Base-by-base conservation (phyloP, 148 eudicot genomes). In the Oxyria digyna region DNA sequence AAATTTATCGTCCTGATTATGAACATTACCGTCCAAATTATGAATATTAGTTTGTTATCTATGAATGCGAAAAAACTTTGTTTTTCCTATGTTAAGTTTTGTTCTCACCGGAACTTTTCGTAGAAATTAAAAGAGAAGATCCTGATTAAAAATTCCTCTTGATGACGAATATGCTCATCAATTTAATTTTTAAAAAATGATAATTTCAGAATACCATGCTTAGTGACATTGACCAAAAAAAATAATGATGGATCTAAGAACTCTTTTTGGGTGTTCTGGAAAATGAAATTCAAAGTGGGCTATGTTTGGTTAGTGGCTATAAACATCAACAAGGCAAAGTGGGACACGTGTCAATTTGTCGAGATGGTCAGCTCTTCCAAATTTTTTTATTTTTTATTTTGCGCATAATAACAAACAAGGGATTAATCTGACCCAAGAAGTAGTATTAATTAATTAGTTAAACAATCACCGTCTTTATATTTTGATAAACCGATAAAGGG, bases 291-390 rank as follows among this genome's bases (percentile, higher is more conserved):
- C 0, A 27, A 27, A 57, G 64, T 26, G 35, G 35, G 35, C 64
- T 26, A 57, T 26, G 33, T 57, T 57, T 52, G 59, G 59, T 52
- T 5, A 57, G 64, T 57, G 64, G 64, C 64, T 57, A 26, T 6
- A 57, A 48, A 18, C 24, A 10, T 23, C 29, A 20, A 52, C 8
- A 35, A 23, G 64, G 17, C 0, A 14, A 59, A 8, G 37, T 59
- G 65, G 65, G 65, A 59, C 65, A 59, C 65, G 65, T 59, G 65
- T 59, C 65, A 29, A 8, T 27, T 29, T 17, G 9, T 59, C 18
- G 65, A 15, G 37, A 59, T 29, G 65, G 65, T 59, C 65, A 20
- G 65, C 65, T 59, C 65, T 29, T 15, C 31, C 27, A 4, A 52
- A 27, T 52, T 37, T 13, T 33, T 59, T 59, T 15, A 18, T 13